Percentiles rank a stretch among this genome's conserved stretches.
These are phyloP conservation scores for Citropsis articulata DNA, from an alignment of 345 rosid genomes.

Conservation along the genomic window DNA sequence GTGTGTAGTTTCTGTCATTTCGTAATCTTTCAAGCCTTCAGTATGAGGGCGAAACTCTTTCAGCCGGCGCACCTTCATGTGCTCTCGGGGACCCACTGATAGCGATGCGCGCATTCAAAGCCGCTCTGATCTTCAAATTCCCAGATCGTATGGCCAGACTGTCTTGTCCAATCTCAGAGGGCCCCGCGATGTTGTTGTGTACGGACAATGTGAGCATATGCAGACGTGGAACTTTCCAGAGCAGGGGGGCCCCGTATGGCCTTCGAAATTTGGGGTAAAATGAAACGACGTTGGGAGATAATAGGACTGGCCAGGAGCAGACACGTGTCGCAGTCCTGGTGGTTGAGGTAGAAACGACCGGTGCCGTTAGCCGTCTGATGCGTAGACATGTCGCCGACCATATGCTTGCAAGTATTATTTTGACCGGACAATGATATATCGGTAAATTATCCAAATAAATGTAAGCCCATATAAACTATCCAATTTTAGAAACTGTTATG, in stretches of 20 bases:
- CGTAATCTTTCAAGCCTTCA: neutral
- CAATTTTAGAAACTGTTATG: no score
- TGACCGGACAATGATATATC: neutral
- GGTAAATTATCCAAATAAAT: no score
- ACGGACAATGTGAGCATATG: neutral
- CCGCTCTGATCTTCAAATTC: conserved; percentile 8
- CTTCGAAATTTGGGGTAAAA: neutral
- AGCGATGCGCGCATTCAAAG: neutral
- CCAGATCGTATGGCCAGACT: conserved; percentile 11
- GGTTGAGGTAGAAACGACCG: neutral
- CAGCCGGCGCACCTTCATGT: conserved; percentile 13
- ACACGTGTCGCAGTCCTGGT: conserved; percentile 27
- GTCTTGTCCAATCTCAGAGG: neutral
- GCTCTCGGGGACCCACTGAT: conserved; percentile 7
- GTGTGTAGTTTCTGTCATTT: neutral
- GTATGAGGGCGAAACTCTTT: conserved; percentile 6
- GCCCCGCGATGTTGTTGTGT: neutral
- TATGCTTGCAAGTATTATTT: neutral
- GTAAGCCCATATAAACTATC: neutral
- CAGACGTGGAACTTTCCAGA: conserved; percentile 26
- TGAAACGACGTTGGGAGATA: neutral
- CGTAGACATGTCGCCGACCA: conserved; percentile 12
- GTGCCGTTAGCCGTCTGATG: conserved; percentile 1
- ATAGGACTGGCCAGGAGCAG: neutral
- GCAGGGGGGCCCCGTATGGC: neutral